phyloP scores from a whole-genome alignment of 2,329 filamentous ascomycete species.

The Cercospora nicotianae region DNA sequence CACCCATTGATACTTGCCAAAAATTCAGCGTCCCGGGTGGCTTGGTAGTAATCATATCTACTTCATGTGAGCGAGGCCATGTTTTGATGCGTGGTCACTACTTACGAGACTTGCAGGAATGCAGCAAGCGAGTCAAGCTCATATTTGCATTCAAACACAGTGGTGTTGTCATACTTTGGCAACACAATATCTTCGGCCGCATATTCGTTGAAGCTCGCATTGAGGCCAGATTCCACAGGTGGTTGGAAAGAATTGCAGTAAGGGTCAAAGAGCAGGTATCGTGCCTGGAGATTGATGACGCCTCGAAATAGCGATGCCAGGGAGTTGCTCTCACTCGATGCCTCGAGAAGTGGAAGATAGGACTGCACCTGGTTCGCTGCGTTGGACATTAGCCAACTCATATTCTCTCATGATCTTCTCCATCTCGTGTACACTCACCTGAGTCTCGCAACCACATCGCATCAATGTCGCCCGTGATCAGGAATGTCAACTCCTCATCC shows the following conservation, averaged over 20 bases:
- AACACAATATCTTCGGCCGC: slow-evolving; percentile 45
- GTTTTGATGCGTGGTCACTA: not conserved
- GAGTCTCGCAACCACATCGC: slow-evolving; percentile 56
- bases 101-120: slow-evolving; percentile 50
- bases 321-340: slow-evolving; percentile 56
- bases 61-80: not conserved
- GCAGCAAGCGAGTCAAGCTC: slow-evolving; percentile 55
- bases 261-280: slow-evolving; percentile 63
- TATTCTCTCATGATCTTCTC: not conserved
- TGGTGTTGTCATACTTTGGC: slow-evolving; percentile 45
- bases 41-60: slow-evolving; percentile 49
- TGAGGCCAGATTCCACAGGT: slow-evolving; percentile 49
- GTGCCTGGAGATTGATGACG: slow-evolving; percentile 69
- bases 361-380: slow-evolving; percentile 69
- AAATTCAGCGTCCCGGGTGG: slow-evolving; percentile 52
- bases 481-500: slow-evolving; percentile 64
- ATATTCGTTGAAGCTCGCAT: slow-evolving; percentile 42
- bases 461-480: slow-evolving; percentile 61
- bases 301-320: slow-evolving; percentile 68
- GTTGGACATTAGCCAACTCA: not conserved
- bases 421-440: not conserved
- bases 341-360: slow-evolving; percentile 61
- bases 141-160: slow-evolving; percentile 57
- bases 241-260: slow-evolving; percentile 58
- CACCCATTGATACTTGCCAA: slow-evolving; percentile 51